phyloP scores from a whole-genome alignment of 2,329 filamentous ascomycete species.

The Talaromyces sp. region DNA sequence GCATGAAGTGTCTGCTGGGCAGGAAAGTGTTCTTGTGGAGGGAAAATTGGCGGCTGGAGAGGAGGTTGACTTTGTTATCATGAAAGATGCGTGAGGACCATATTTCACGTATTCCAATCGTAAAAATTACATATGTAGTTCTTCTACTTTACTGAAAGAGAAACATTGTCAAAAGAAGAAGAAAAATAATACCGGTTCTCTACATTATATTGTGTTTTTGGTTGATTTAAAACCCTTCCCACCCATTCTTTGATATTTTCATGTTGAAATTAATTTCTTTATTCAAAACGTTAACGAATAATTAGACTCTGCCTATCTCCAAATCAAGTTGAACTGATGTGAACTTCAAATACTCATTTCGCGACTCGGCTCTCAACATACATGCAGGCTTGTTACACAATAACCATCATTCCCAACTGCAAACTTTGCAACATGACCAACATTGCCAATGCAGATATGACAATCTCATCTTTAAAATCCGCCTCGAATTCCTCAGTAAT shows the following conservation, averaged over 20 bases:
- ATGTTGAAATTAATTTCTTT: too few species aligned
- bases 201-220: too few species aligned
- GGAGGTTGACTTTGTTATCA: neutral
- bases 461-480: neutral
- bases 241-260: too few species aligned
- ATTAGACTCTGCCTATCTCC: too few species aligned
- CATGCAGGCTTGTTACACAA: neutral
- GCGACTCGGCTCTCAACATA: neutral
- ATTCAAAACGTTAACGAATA: too few species aligned
- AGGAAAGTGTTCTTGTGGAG: neutral
- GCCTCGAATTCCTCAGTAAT: neutral
- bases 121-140: too few species aligned
- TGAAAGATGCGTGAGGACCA: neutral
- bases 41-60: neutral
- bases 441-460: neutral
- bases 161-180: too few species aligned
- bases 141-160: too few species aligned
- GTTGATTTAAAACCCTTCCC: too few species aligned
- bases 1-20: neutral
- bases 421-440: neutral
- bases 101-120: too few species aligned
- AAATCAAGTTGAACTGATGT: too few species aligned
- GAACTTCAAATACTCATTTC: neutral
- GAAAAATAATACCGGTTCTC: too few species aligned
- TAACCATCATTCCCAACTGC: neutral